These are phyloP conservation scores for Sugiyamaella castrensis DNA, from an alignment of 1,139 yeast genomes.

Conservation along the genomic window DNA sequence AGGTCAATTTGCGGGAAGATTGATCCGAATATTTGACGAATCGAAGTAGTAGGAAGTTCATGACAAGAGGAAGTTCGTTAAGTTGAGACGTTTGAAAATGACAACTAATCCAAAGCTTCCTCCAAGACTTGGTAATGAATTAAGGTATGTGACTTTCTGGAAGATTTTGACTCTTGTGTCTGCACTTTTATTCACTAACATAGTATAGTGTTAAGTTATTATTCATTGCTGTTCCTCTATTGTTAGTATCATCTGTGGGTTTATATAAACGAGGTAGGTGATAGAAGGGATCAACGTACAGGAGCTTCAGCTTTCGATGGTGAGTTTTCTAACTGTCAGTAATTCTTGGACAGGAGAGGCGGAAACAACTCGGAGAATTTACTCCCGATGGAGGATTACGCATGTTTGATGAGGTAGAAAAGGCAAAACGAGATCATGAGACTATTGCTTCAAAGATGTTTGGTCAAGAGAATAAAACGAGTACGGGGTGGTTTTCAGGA, in stretches of 20 bases:
- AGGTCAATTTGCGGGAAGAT: too few species aligned
- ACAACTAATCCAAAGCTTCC: slow-evolving; percentile 1
- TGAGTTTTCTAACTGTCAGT: slow-evolving; percentile 23
- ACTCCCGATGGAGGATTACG: slow-evolving; percentile 49
- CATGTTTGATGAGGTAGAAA: slow-evolving; percentile 46
- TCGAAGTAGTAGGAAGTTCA: too few species aligned
- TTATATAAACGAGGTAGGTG: slow-evolving; percentile 36
- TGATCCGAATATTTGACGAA: too few species aligned
- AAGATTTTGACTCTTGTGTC: slow-evolving; percentile 1
- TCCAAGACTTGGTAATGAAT: slow-evolving; percentile 2
- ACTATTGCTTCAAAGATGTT: slow-evolving; percentile 43
- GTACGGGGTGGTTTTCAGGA: slow-evolving; percentile 11
- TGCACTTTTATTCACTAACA: slow-evolving; percentile 1
- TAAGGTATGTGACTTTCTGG: slow-evolving; percentile 7
- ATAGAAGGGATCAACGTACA: neutral
- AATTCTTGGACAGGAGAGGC: slow-evolving; percentile 45
- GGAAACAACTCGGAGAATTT: slow-evolving; percentile 48
- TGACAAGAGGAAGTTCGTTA: too few species aligned
- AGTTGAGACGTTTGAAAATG: neutral
- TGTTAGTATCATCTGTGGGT: slow-evolving; percentile 41
- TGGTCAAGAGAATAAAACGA: slow-evolving; percentile 37
- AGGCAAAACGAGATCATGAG: slow-evolving; percentile 36
- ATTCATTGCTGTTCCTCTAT: slow-evolving; percentile 42
- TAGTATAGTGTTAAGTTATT: slow-evolving; percentile 38
- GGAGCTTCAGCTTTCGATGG: too few species aligned